A percentile compares a stretch with the other conserved stretches of the same genome.
Conservation (phyloP, 306 rosid genomes). For the Rosa rugosa region DNA sequence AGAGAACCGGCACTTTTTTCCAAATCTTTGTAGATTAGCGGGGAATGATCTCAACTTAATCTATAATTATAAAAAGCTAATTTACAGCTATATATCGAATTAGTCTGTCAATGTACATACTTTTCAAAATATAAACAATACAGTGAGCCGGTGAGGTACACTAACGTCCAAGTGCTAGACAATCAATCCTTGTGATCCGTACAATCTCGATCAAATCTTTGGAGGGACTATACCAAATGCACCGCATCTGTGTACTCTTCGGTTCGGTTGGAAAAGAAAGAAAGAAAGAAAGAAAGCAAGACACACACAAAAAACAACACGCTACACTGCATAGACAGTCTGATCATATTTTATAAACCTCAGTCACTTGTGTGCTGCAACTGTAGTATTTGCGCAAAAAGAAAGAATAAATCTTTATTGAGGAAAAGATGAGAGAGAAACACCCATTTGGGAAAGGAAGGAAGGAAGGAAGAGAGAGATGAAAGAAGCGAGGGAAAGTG, state of each 20-base stretch:
- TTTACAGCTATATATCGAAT: too few relatives aligned
- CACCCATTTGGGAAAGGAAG: neutral
- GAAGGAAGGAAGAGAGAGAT: conserved; percentile 37
- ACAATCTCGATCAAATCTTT: neutral
- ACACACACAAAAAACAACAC: neutral
- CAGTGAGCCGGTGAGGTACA: too few relatives aligned
- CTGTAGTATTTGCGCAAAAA: neutral
- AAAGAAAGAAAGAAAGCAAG: neutral
- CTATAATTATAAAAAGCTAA: too few relatives aligned
- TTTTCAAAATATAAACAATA: too few relatives aligned
- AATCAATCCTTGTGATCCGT: neutral
- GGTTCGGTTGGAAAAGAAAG: neutral
- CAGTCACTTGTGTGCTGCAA: neutral
- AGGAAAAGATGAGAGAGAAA: conserved; percentile 24
- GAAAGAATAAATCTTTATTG: neutral
- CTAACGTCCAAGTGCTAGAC: neutral
- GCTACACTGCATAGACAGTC: neutral
- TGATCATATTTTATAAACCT: conserved; percentile 4
- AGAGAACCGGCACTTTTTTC: too few relatives aligned
- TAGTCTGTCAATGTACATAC: too few relatives aligned
- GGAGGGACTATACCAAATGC: neutral
- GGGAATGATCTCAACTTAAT: too few relatives aligned
- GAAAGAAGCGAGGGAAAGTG: conserved; percentile 37
- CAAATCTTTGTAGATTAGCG: too few relatives aligned
- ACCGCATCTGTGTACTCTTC: neutral